Base-by-base conservation (phyloP, 2,329 filamentous ascomycete species). In the Pseudomassariella vexata region DNA sequence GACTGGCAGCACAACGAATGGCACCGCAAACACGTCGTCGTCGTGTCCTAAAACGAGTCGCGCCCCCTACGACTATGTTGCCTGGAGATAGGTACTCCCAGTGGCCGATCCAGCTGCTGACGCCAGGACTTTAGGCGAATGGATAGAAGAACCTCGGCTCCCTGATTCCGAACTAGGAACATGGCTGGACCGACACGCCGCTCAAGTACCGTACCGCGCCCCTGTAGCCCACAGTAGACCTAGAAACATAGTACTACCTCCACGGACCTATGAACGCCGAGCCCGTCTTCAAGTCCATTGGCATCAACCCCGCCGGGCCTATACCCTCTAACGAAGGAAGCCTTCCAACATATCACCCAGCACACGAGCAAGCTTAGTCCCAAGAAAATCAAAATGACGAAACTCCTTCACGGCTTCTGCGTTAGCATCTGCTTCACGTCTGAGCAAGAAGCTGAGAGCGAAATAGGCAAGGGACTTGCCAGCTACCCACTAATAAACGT, bases 251-350 rank as follows among this genome's bases (percentile, higher is more conserved):
- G 62, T 74, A 68, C 44, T 66, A 65, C 9, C 52, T 74, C 1
- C 66, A 73, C 33, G 69, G 69, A 5, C 70, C 63, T 1, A 52
- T 73, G 26, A 47, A 68, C 21, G 60, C 66, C 0, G 45, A 48
- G 3, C 55, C 59, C 2, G 63, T 64, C 0, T 54, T 73, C 2
- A 43, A 52, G 18, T 59, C 62, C n/a, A 62, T 72, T 25, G 66
- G 64, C 5, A 56, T 73, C 30, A 49, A 66, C 32, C 50, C 56
- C 19, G 34, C 43, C 5, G 37, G 29, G 5, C 23, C 29, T 9
- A 37, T 43, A 24, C 25, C 32, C 25, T 45, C 45, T 15, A 36
- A 42, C 26, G 50, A 55, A 29, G 48, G 47, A 53, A 27, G 56
- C 56, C 9, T 56, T 55, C 11, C 47, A 48, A 11, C 44, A 48